Conservation (phyloP, 345 rosid species). For the Syzygium aromaticum region DNA sequence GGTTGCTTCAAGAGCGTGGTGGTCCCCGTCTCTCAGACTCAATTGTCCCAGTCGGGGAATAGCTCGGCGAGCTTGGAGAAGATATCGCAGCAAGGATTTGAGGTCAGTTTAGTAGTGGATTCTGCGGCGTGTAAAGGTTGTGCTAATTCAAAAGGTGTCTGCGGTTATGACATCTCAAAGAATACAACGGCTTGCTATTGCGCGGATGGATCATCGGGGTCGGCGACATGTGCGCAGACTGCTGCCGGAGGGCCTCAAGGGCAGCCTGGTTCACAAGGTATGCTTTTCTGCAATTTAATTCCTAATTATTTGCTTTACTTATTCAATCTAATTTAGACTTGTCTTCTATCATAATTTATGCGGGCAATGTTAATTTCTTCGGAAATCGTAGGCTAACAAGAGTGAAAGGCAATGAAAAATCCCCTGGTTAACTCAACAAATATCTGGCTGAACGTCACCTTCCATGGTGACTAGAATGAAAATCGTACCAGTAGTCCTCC, state of each 20-base stretch:
- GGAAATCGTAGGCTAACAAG: background rate
- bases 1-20: constrained; percentile 1
- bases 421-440: background rate
- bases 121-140: background rate
- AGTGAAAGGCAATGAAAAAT: background rate
- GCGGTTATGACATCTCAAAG: constrained; percentile 1
- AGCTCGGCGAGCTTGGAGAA: background rate
- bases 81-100: background rate
- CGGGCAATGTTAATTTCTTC: background rate
- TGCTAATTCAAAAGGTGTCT: background rate
- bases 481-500: background rate
- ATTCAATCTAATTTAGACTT: background rate
- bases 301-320: background rate
- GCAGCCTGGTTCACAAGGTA: background rate
- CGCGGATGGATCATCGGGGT: background rate
- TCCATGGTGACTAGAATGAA: background rate
- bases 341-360: background rate
- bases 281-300: background rate
- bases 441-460: background rate
- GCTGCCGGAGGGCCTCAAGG: background rate
- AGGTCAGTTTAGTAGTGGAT: constrained; percentile 1
- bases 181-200: background rate
- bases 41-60: background rate
- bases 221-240: rapidly evolving
- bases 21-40: background rate